phyloP scores from a whole-genome alignment of 2,329 filamentous ascomycete species.

The Verticillium nonalfalfae region DNA sequence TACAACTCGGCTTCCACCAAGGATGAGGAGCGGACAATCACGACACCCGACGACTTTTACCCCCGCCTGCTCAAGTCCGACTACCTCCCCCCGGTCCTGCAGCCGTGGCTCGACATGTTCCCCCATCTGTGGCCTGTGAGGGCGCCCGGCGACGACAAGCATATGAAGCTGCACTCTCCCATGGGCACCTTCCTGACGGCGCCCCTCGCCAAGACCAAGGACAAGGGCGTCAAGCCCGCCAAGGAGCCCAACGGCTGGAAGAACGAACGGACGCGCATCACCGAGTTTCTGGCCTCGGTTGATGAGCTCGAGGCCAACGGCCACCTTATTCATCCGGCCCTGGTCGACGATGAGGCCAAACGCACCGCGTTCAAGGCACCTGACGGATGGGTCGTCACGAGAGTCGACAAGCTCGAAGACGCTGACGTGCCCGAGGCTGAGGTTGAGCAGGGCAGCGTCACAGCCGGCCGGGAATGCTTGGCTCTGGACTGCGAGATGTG shows the following conservation, averaged over 20 bases:
- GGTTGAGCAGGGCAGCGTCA: conserved; percentile 75
- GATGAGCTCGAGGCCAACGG: conserved; percentile 78
- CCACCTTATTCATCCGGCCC: conserved; percentile 75
- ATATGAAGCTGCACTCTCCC: conserved; percentile 78
- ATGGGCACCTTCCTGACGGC: conserved; percentile 77
- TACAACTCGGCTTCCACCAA: conserved; percentile 26
- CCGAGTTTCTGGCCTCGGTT: conserved; percentile 65
- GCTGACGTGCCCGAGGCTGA: conserved; percentile 62
- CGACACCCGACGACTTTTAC: conserved; percentile 53
- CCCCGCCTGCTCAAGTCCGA: conserved; percentile 46
- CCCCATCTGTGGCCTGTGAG: conserved; percentile 83
- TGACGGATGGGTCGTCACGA: conserved; percentile 78
- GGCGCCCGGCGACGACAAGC: conserved; percentile 78
- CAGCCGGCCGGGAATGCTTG: conserved; percentile 70
- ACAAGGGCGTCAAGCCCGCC: conserved; percentile 52
- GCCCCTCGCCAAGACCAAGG: conserved; percentile 58
- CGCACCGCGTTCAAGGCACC: conserved; percentile 45
- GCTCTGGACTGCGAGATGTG: conserved; percentile 98
- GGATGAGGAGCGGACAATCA: conserved; percentile 20
- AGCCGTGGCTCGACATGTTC: conserved; percentile 76
- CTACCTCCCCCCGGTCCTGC: conserved; percentile 45
- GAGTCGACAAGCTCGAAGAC: conserved; percentile 59
- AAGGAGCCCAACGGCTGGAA: conserved; percentile 61
- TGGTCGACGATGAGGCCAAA: conserved; percentile 55
- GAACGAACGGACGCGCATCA: conserved; percentile 74